Conservation (phyloP, 768 basidiomycete species). For the Tremella yokohamensis region DNA sequence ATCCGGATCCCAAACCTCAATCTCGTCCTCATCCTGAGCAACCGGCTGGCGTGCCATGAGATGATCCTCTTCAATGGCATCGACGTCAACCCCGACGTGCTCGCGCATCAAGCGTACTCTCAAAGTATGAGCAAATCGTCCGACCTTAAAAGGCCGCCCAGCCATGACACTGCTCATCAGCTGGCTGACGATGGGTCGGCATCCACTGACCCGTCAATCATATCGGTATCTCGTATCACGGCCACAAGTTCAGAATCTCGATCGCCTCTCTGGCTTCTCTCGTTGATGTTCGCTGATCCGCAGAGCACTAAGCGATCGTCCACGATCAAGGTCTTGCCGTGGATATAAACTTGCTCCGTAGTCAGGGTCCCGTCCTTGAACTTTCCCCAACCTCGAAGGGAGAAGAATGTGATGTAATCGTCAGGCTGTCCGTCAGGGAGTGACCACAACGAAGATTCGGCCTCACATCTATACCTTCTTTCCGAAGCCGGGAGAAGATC, state of each 20-base stretch:
- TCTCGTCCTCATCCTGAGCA: slow-evolving; percentile 55
- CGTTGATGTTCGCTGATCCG: slow-evolving; percentile 90
- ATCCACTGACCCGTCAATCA: slow-evolving; percentile 75
- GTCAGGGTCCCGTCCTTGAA: slow-evolving; percentile 75
- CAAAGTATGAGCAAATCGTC: slow-evolving; percentile 91
- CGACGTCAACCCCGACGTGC: slow-evolving; percentile 92
- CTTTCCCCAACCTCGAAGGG: slow-evolving; percentile 89
- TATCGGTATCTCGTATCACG: slow-evolving; percentile 91
- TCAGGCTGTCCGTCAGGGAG: slow-evolving; percentile 62
- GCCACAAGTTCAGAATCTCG: slow-evolving; percentile 93
- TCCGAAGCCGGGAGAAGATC: slow-evolving; percentile 78
- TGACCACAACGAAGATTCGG: neutral
- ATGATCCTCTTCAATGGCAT: slow-evolving; percentile 74
- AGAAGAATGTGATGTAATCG: slow-evolving; percentile 86
- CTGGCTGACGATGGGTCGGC: neutral
- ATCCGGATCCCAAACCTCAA: slow-evolving; percentile 71
- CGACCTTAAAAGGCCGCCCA: slow-evolving; percentile 89
- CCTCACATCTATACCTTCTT: slow-evolving; percentile 81
- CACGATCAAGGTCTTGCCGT: slow-evolving; percentile 78
- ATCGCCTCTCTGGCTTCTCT: slow-evolving; percentile 90
- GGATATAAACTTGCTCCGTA: slow-evolving; percentile 92
- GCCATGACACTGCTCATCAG: slow-evolving; percentile 72
- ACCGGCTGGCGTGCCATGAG: slow-evolving; percentile 59
- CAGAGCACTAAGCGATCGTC: slow-evolving; percentile 67
- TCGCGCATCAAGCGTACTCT: slow-evolving; percentile 93